Evolutionary conservation across 148 eudicot species (phyloP).

Genomic region (Chenopodium berlandieri): DNA sequence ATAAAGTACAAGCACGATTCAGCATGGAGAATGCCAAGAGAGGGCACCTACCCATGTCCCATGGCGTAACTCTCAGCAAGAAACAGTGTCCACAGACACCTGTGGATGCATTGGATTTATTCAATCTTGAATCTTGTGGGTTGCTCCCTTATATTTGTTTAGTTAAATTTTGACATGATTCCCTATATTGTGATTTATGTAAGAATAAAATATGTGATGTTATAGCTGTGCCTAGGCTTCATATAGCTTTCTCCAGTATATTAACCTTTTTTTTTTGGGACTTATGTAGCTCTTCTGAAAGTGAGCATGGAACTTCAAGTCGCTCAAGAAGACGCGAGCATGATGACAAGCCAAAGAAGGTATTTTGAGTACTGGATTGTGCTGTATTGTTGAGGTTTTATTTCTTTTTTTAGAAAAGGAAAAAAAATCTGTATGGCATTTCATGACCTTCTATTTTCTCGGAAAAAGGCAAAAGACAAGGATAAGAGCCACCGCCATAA

Average conservation of each 20-base stretch:
- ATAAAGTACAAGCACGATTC: too few relatives aligned
- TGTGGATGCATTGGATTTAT: too few relatives aligned
- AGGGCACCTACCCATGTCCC: too few relatives aligned
- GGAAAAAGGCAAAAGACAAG: conserved; percentile 76
- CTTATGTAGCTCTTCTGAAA: conserved; percentile 62
- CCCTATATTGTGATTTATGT: neutral
- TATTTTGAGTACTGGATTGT: conserved; percentile 23
- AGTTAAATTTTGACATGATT: neutral
- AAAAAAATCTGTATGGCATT: neutral
- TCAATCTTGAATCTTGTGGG: neutral
- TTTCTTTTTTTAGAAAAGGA: too few relatives aligned
- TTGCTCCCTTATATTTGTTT: neutral
- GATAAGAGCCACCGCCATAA: conserved; percentile 58
- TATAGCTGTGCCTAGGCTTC: neutral
- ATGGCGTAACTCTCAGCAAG: too few relatives aligned
- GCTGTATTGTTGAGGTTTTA: neutral
- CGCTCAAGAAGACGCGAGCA: conserved; percentile 58
- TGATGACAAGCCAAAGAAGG: conserved; percentile 68
- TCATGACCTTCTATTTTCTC: conserved; percentile 24
- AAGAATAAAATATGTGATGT: neutral
- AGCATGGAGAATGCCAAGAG: too few relatives aligned
- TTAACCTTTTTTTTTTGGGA: conserved; percentile 16
- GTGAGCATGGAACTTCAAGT: conserved; percentile 59
- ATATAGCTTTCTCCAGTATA: neutral
- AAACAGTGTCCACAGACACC: too few relatives aligned